Conservation (phyloP, 345 rosid genomes). For the Linum lewisii region DNA sequence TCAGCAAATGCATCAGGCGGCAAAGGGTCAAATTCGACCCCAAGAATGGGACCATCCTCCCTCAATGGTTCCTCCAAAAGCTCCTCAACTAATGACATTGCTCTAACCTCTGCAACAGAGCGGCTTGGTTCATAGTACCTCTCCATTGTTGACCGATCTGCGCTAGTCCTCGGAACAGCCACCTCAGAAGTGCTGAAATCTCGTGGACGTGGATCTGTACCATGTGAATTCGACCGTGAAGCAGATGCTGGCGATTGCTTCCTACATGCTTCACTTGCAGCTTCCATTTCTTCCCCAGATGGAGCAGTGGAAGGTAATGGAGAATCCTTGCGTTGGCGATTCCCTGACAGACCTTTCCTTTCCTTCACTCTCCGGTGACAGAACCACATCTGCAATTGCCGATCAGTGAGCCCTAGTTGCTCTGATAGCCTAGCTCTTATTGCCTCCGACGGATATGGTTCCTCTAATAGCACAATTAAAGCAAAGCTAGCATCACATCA, state of each 20-base stretch:
- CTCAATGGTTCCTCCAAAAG: constrained; percentile 75
- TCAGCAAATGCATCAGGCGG: constrained; percentile 94
- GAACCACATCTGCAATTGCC: constrained; percentile 98
- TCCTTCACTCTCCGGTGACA: constrained; percentile 89
- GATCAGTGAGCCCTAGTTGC: constrained; percentile 64
- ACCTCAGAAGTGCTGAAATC: constrained; percentile 28
- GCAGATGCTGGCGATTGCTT: constrained; percentile 24
- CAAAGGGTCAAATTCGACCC: constrained; percentile 87
- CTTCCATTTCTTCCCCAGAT: constrained; percentile 24
- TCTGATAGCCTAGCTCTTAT: constrained; percentile 59
- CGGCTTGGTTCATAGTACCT: constrained; percentile 46
- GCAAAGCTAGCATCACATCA: neutral
- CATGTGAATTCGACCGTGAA: constrained; percentile 14
- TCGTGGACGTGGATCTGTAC: constrained; percentile 29
- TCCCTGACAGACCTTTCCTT: no score
- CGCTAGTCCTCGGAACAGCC: constrained; percentile 33
- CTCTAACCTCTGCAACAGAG: constrained; percentile 39
- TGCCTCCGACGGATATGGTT: constrained; percentile 69
- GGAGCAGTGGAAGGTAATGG: no score
- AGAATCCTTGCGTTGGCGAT: constrained; percentile 42
- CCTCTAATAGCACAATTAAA: constrained; percentile 30
- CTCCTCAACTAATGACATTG: constrained; percentile 57
- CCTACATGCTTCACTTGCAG: constrained; percentile 18
- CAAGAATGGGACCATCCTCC: constrained; percentile 78
- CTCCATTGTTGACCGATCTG: constrained; percentile 34